Base-by-base conservation (phyloP, 1,139 yeast species). In the Entelexis paramagnoliae region DNA sequence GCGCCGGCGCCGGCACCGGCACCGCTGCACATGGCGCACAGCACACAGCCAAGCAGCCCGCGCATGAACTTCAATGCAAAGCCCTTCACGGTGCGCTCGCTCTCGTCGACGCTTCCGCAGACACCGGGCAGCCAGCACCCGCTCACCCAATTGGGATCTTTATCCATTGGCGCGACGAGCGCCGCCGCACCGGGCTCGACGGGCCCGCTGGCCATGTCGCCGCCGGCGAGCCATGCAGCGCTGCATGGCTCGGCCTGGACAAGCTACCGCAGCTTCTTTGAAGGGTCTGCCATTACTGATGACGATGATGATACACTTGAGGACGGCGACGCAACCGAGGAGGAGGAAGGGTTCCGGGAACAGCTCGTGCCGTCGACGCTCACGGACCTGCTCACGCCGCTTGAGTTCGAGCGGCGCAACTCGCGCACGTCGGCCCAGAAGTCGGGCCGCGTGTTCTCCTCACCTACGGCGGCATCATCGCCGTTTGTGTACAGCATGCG, bases 281-380 rank as follows among this genome's bases (percentile, higher is more conserved):
- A 60, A 19, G 62, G 61, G 1, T 59, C 61, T 3, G 62, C 62
- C 4, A 59, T 60, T 26, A 43, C 52, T 13, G 64, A 63, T 46
- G 62, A 63, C 45, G 60, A 66, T 44, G 58, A 55, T 16, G 58
- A 55, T 11, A 34, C 47, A 6, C 26, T 39, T 3, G 49, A 36
- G 33, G 38, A 28, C 20, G 45, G 41, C 28, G 41, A 39, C 13
- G 20, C 24, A 6, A 26, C 22, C 22, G 49, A 36, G 28, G 38
- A 54, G 16, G 79, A 73, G 51, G 78, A 64, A 13, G 66, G 74
- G 19, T 76, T 72, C 60, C 82, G 75, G 55, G 88, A 83, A 58
- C 94, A 84, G 62, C 82, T 78, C 60, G 85, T 86, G 2, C 95
- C 95, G 2, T 80, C 81, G 1, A 76, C 87, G 24, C 68, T 86